These are phyloP conservation scores for Trichoderma atrobrunneum DNA, from an alignment of 2,329 filamentous ascomycete species.

Conservation along the genomic window DNA sequence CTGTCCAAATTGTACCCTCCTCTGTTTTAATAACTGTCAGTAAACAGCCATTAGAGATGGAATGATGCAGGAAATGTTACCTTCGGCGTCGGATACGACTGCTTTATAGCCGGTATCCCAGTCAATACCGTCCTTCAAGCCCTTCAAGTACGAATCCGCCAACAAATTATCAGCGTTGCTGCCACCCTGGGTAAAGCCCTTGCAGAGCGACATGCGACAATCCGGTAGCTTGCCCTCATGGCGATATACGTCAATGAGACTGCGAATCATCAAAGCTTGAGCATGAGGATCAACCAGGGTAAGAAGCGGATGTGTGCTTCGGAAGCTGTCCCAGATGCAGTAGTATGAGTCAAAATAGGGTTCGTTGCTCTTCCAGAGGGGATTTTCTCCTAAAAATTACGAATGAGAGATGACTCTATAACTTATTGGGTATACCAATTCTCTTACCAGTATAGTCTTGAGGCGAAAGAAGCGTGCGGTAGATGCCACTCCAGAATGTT, in stretches of 20 bases:
- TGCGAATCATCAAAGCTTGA: slow-evolving; percentile 67
- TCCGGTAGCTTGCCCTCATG: slow-evolving; percentile 69
- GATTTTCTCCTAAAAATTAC: slow-evolving; percentile 61
- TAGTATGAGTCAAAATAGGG: slow-evolving; percentile 71
- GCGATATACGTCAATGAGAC: slow-evolving; percentile 68
- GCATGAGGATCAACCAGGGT: slow-evolving; percentile 67
- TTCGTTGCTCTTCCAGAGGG: slow-evolving; percentile 65
- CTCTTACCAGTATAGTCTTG: slow-evolving; percentile 62
- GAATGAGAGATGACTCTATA: background rate
- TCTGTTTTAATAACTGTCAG: slow-evolving; percentile 18
- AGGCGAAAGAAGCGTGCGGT: slow-evolving; percentile 66
- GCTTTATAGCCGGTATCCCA: slow-evolving; percentile 72
- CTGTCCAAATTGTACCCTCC: slow-evolving; percentile 60
- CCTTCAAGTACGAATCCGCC: slow-evolving; percentile 69
- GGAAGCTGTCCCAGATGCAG: slow-evolving; percentile 72
- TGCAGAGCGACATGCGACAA: slow-evolving; percentile 73
- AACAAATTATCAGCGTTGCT: slow-evolving; percentile 73
- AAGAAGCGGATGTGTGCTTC: slow-evolving; percentile 68
- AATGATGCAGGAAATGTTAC: slow-evolving; percentile 39
- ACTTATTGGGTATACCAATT: background rate
- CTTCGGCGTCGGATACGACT: slow-evolving; percentile 69
- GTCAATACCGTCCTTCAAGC: slow-evolving; percentile 59
- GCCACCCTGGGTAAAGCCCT: slow-evolving; percentile 73
- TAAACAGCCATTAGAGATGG: slow-evolving; percentile 17
- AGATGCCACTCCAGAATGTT: slow-evolving; percentile 69